A percentile compares a stretch with the other conserved stretches of the same genome.
Evolutionary conservation across 2,329 filamentous ascomycete species (phyloP).

Genomic region (Fusarium algeriense): DNA sequence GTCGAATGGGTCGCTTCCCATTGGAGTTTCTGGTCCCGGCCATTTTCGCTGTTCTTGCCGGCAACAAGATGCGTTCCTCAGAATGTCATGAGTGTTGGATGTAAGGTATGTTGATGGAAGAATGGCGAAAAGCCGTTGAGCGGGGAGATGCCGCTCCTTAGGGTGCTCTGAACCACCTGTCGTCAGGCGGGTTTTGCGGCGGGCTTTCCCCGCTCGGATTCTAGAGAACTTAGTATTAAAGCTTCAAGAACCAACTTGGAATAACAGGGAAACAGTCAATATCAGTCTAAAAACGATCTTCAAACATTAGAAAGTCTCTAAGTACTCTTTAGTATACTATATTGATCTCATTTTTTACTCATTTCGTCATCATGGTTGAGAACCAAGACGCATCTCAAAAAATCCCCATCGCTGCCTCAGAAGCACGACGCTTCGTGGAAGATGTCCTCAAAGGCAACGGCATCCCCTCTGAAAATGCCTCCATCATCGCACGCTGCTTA

Average conservation of each 20-base stretch:
- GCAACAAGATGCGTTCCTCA: no score
- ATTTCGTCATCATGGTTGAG: constrained; percentile 24
- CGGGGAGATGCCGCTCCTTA: constrained; percentile 36
- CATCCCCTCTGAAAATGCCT: constrained; percentile 69
- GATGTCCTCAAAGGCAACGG: constrained; percentile 71
- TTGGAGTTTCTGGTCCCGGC: background rate
- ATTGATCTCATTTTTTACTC: background rate
- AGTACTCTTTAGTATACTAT: background rate
- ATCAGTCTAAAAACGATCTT: background rate
- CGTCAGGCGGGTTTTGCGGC: background rate
- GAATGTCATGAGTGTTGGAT: background rate
- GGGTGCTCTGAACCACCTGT: background rate
- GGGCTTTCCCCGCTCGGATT: constrained; percentile 20
- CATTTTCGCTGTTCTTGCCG: constrained; percentile 18
- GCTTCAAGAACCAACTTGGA: background rate
- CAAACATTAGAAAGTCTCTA: background rate
- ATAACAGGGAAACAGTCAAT: background rate
- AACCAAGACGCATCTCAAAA: constrained; percentile 29
- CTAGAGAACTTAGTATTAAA: constrained; percentile 8
- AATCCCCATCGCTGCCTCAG: constrained; percentile 54
- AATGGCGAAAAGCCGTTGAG: constrained; percentile 26
- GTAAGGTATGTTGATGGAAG: background rate
- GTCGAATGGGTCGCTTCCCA: background rate
- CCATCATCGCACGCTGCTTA: constrained; percentile 74
- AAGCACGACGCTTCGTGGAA: constrained; percentile 62